These are phyloP conservation scores for Microbotryomycetes sp. DNA, from an alignment of 1,284 basidiomycete species.

Conservation along the genomic window DNA sequence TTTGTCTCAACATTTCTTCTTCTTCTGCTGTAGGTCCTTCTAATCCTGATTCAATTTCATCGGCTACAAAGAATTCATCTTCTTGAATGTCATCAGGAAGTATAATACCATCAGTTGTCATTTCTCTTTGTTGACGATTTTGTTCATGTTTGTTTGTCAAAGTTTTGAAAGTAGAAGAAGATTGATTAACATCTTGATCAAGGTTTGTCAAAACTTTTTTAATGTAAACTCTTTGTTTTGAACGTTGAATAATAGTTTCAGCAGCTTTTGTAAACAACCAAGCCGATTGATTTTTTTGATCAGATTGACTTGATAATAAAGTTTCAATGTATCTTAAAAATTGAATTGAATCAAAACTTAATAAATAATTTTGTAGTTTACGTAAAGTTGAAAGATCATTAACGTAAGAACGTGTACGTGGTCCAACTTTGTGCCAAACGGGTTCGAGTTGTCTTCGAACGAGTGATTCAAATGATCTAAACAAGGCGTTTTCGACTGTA, in stretches of 20 bases:
- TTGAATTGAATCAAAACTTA: constrained; percentile 61
- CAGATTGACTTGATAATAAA: constrained; percentile 64
- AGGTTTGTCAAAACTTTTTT: no score
- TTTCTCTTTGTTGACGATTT: constrained; percentile 26
- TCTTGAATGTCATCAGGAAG: constrained; percentile 39
- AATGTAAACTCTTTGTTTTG: constrained; percentile 69
- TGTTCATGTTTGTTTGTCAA: background rate
- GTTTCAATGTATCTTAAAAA: constrained; percentile 92
- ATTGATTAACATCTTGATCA: constrained; percentile 37
- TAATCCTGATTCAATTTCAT: no score
- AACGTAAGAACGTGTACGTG: constrained; percentile 85
- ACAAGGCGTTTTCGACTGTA: constrained; percentile 88
- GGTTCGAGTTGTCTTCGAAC: constrained; percentile 84
- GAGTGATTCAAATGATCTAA: constrained; percentile 83
- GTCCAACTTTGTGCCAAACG: constrained; percentile 93
- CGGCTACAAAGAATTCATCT: constrained; percentile 30
- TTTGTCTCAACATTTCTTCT: constrained; percentile 15
- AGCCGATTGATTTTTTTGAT: constrained; percentile 57
- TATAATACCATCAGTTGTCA: constrained; percentile 16
- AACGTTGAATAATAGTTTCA: constrained; percentile 76
- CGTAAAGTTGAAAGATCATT: constrained; percentile 79
- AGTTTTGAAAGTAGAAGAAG: background rate
- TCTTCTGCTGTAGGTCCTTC: constrained; percentile 19
- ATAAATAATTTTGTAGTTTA: constrained; percentile 54
- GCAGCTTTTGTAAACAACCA: constrained; percentile 90